Base-by-base conservation (phyloP, 257 asterid species). In the Primulina eburnea region DNA sequence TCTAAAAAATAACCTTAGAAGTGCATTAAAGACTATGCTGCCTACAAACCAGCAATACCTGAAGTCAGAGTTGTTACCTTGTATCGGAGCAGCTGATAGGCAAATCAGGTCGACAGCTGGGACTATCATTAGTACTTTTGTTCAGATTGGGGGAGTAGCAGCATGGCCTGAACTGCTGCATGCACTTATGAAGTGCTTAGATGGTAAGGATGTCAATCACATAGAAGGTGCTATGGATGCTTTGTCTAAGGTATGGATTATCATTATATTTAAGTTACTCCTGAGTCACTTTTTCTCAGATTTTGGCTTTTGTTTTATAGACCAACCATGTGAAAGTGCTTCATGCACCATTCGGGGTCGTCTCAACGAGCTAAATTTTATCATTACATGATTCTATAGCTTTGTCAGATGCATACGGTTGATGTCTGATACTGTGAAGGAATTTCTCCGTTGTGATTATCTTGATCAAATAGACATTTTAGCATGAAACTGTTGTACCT, bases 191-290 rank as follows among this genome's bases (percentile, higher is more conserved):
- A 89, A 90, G 81, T 91, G 90, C 80, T 83, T 95, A 74, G 99
- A 95, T 71, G 92, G 98, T 82, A 89, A 88, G 81, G 98, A 88
- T 63, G 67, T 70, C 69, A 87, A 89, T 82, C 98, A 82, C 80
- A 82, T 92, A 91, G 99, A 95, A 83, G 99, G 99, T 78, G 98
- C 99, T 68, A 89, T 95, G 98, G 99, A 95, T 85, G 98, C 99
- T 12, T 82, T 95, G 77, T 92, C 99, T 26, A 95, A 95, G 99
- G 99, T 95, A 75, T 62, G 57, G 18, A 65, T 64, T 53, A 47
- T 62, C 60, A 50, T 62, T 65, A 60, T 70, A 47, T 62, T 47
- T 73, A 52, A 60, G 43, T 73, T 69, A 33, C 20, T 60, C 68
- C 38, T 10, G 69, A 47, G 52, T 35, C 37, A 17, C 43, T 30